Percentiles rank a stretch among this genome's conserved stretches.
phyloP scores from a whole-genome alignment of 2,329 filamentous ascomycete species.

The Neobulgaria alba region DNA sequence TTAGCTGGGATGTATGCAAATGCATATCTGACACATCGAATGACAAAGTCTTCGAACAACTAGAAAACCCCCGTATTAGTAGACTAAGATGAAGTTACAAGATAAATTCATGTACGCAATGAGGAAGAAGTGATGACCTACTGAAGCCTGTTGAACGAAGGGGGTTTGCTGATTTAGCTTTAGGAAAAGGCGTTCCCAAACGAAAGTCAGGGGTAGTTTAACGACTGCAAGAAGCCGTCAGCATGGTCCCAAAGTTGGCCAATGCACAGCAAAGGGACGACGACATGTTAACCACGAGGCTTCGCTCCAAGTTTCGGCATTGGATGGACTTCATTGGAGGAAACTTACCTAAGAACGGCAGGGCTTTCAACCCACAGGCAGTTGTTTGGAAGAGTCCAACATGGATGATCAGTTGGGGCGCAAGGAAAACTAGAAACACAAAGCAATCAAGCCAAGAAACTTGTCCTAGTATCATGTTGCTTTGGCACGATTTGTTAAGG shows the following conservation, averaged over 20 bases:
- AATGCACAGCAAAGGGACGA: conserved; percentile 5
- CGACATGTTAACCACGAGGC: too few relatives aligned
- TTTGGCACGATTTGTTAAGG: too few relatives aligned
- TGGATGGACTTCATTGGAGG: conserved; percentile 1
- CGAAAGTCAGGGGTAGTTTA: conserved; percentile 48
- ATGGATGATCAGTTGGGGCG: conserved; percentile 61
- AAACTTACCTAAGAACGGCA: conserved; percentile 61
- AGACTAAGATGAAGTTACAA: not conserved
- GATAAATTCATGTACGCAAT: too few relatives aligned
- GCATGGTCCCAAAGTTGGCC: too few relatives aligned
- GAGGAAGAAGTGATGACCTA: not conserved
- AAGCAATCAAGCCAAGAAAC: conserved; percentile 70
- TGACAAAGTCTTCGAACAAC: conserved; percentile 67
- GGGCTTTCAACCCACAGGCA: conserved; percentile 47
- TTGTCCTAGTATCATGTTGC: conserved; percentile 60
- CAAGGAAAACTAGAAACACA: conserved; percentile 61
- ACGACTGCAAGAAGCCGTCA: conserved; percentile 37
- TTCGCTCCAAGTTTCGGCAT: too few relatives aligned
- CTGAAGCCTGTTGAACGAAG: conserved; percentile 60
- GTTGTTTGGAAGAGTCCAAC: conserved; percentile 54
- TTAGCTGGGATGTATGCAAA: conserved; percentile 62
- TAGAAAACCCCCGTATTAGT: not conserved
- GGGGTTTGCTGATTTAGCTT: conserved; percentile 39
- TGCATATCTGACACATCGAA: conserved; percentile 70
- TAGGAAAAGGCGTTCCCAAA: conserved; percentile 48